phyloP scores from a whole-genome alignment of 768 basidiomycete species.

The Collybia sp. region DNA sequence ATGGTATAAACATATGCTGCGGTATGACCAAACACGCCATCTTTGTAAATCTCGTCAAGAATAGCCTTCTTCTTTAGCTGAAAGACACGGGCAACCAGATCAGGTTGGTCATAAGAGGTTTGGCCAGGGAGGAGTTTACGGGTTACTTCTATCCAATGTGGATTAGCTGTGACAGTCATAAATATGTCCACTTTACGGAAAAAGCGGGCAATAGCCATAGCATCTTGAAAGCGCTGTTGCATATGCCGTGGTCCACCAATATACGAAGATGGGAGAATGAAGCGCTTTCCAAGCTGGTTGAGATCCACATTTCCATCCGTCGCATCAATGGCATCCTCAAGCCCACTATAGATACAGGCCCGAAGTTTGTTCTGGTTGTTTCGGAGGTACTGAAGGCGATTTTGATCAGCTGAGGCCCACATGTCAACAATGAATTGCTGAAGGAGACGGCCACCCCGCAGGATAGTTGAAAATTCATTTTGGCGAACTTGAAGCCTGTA shows the following conservation, averaged over 20 bases:
- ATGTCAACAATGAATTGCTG: not conserved
- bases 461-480: too few relatives aligned
- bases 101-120: constrained; percentile 37
- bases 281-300: constrained; percentile 21
- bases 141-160: constrained; percentile 42
- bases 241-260: constrained; percentile 38
- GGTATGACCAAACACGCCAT: constrained; percentile 34
- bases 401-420: not conserved
- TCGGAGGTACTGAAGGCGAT: not conserved
- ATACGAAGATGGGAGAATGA: constrained; percentile 38
- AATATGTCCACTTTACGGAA: constrained; percentile 38
- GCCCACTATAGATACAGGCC: not conserved
- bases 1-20: constrained; percentile 43
- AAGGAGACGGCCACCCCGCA: not conserved
- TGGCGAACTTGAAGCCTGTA: too few relatives aligned
- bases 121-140: constrained; percentile 32
- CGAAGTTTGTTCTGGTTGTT: not conserved
- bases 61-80: constrained; percentile 34
- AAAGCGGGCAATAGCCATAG: constrained; percentile 36
- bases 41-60: constrained; percentile 26
- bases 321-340: constrained; percentile 18
- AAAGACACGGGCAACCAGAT: constrained; percentile 45
- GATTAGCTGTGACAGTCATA: constrained; percentile 50
- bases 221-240: constrained; percentile 38
- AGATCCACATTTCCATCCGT: constrained; percentile 19